These are phyloP conservation scores for Starmerella geochares DNA, from an alignment of 805 yeast species.

Conservation along the genomic window DNA sequence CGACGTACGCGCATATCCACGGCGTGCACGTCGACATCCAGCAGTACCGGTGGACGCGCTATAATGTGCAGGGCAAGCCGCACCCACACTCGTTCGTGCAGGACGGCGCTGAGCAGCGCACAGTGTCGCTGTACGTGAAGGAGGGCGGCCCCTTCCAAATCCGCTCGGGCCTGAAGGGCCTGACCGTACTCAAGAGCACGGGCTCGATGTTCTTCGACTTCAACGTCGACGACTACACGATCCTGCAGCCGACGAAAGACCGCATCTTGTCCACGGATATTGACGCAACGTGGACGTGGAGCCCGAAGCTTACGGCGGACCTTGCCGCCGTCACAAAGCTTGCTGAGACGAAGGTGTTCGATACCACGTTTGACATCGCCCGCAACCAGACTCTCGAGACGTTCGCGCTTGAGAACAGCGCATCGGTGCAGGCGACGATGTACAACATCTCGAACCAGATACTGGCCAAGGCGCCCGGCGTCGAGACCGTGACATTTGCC, in stretches of 20 bases:
- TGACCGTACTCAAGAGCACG: conserved; percentile 80
- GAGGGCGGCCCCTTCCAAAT: conserved; percentile 41
- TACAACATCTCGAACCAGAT: conserved; percentile 78
- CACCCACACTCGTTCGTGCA: conserved; percentile 79
- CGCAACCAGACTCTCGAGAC: conserved; percentile 59
- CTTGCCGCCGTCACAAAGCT: conserved; percentile 22
- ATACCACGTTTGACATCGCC: conserved; percentile 51
- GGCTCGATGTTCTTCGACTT: conserved; percentile 88
- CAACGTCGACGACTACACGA: conserved; percentile 80
- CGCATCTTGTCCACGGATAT: conserved; percentile 82
- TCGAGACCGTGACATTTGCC: conserved; percentile 57
- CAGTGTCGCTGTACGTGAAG: conserved; percentile 33
- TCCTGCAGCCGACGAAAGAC: conserved; percentile 71
- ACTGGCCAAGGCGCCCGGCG: conserved; percentile 45
- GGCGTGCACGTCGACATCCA: conserved; percentile 57
- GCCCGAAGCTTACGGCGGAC: conserved; percentile 35
- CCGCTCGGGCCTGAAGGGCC: conserved; percentile 61
- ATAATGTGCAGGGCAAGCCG: conserved; percentile 57
- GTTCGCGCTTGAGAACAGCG: conserved; percentile 77
- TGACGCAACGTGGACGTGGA: conserved; percentile 62
- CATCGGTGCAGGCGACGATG: conserved; percentile 97
- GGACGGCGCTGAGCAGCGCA: conserved; percentile 73
- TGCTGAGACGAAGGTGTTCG: conserved; percentile 45
- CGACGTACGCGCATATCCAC: conserved; percentile 65
- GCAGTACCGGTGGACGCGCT: conserved; percentile 74